Conservation (phyloP, 352 stramenopile species). For the Peronosclerospora sorghi region DNA sequence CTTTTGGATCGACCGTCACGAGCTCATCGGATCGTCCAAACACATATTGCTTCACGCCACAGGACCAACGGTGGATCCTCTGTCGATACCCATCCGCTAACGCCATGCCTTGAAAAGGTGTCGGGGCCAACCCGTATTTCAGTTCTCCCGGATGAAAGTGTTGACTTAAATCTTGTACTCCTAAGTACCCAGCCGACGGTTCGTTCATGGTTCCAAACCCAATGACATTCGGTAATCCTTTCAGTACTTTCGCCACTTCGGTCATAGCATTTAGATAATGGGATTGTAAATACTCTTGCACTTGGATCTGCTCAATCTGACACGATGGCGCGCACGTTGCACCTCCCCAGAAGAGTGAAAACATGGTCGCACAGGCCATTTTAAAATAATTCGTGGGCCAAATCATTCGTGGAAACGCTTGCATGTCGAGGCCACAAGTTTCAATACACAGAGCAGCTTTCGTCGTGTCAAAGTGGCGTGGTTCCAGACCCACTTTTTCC, state of each 20-base stretch:
- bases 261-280: slow-evolving; percentile 77
- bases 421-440: slow-evolving; percentile 26
- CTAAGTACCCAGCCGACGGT: slow-evolving; percentile 67
- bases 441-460: slow-evolving; percentile 70
- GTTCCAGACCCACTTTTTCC: slow-evolving; percentile 62
- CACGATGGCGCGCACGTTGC: slow-evolving; percentile 55
- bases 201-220: slow-evolving; percentile 91
- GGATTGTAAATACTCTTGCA: slow-evolving; percentile 82
- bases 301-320: slow-evolving; percentile 54
- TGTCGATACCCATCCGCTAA: slow-evolving; percentile 56
- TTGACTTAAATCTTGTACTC: slow-evolving; percentile 39
- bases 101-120: slow-evolving; percentile 72
- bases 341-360: slow-evolving; percentile 85
- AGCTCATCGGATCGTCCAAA: slow-evolving; percentile 34
- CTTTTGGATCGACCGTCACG: slow-evolving; percentile 40
- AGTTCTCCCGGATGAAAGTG: slow-evolving; percentile 50
- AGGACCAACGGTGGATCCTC: slow-evolving; percentile 58
- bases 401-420: slow-evolving; percentile 82
- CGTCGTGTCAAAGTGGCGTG: slow-evolving; percentile 56
- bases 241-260: slow-evolving; percentile 45
- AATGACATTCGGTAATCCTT: slow-evolving; percentile 71
- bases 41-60: slow-evolving; percentile 65
- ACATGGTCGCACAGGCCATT: slow-evolving; percentile 85
- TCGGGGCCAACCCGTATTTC: slow-evolving; percentile 65
- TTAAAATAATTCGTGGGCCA: slow-evolving; percentile 90